These are phyloP conservation scores for Hagleromyces aurorensis DNA, from an alignment of 805 yeast species.

Conservation along the genomic window DNA sequence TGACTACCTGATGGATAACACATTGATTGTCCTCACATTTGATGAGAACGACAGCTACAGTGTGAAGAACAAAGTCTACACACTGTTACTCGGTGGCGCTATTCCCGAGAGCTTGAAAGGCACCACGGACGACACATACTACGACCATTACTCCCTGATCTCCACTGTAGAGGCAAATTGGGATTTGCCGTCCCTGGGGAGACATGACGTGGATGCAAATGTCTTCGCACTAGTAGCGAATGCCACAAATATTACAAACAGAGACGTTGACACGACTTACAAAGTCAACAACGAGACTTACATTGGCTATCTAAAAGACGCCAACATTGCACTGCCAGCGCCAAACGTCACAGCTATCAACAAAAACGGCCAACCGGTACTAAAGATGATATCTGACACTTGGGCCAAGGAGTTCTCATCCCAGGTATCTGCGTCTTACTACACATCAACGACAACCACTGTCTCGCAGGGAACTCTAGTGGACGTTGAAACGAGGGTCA, in stretches of 20 bases:
- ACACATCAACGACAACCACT: slow-evolving; percentile 31
- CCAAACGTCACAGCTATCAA: slow-evolving; percentile 33
- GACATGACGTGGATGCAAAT: slow-evolving; percentile 44
- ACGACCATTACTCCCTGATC: slow-evolving; percentile 45
- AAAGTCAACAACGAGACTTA: slow-evolving; percentile 30
- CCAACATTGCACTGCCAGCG: slow-evolving; percentile 28
- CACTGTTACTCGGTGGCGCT: slow-evolving; percentile 42
- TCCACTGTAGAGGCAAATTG: slow-evolving; percentile 45
- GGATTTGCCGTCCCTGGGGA: slow-evolving; percentile 42
- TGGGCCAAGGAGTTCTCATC: slow-evolving; percentile 29
- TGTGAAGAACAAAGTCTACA: slow-evolving; percentile 38
- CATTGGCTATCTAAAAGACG: slow-evolving; percentile 29
- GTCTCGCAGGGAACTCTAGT: slow-evolving; percentile 14
- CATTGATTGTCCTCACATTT: slow-evolving; percentile 41
- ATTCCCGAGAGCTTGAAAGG: slow-evolving; percentile 36
- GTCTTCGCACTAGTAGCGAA: slow-evolving; percentile 38
- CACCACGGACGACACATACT: slow-evolving; percentile 40
- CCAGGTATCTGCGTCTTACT: slow-evolving; percentile 24
- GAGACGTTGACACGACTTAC: slow-evolving; percentile 30
- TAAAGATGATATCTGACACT: slow-evolving; percentile 27
- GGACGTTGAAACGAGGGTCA: slow-evolving; percentile 10
- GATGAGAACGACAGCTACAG: slow-evolving; percentile 41
- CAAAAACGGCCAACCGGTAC: slow-evolving; percentile 31
- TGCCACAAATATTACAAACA: slow-evolving; percentile 27
- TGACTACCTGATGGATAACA: slow-evolving; percentile 40